A percentile compares a stretch with the other conserved stretches of the same genome.
Evolutionary conservation across 768 basidiomycete genomes (phyloP).

Genomic region (Mycena vulgaris): DNA sequence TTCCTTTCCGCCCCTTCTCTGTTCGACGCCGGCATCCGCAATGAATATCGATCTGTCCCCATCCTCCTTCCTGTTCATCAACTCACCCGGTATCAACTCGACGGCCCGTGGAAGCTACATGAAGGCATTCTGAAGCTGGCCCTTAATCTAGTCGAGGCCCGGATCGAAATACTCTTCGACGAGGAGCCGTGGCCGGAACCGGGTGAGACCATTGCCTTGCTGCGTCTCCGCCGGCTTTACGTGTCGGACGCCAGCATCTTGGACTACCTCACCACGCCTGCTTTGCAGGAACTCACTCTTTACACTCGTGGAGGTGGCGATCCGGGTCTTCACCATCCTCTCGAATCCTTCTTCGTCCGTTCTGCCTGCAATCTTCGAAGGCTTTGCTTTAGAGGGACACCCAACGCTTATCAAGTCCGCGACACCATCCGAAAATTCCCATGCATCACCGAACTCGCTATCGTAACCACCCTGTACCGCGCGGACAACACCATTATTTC

Average conservation of each 20-base stretch:
- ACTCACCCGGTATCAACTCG: constrained; percentile 5
- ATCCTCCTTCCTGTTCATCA: not conserved
- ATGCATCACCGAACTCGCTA: not conserved
- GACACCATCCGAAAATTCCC: not conserved
- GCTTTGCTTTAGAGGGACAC: not conserved
- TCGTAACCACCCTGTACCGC: too few species aligned
- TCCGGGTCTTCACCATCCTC: not conserved
- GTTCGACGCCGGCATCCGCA: not conserved
- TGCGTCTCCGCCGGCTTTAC: not conserved
- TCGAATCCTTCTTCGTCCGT: not conserved
- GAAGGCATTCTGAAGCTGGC: not conserved
- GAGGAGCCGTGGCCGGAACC: not conserved
- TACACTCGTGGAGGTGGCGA: too few species aligned
- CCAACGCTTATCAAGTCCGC: not conserved
- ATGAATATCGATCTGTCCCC: not conserved
- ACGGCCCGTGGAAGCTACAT: constrained; percentile 14
- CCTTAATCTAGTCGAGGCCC: constrained; percentile 10
- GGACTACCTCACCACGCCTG: not conserved
- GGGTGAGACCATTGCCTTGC: not conserved
- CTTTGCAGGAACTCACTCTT: constrained; percentile 1
- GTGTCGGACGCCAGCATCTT: not conserved
- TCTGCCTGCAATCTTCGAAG: not conserved
- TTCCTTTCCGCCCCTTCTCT: constrained; percentile 7
- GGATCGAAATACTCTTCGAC: not conserved
- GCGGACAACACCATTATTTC: not conserved